Conservation (phyloP, 2,329 filamentous ascomycete species). For the Aspergillus novofumigatus region DNA sequence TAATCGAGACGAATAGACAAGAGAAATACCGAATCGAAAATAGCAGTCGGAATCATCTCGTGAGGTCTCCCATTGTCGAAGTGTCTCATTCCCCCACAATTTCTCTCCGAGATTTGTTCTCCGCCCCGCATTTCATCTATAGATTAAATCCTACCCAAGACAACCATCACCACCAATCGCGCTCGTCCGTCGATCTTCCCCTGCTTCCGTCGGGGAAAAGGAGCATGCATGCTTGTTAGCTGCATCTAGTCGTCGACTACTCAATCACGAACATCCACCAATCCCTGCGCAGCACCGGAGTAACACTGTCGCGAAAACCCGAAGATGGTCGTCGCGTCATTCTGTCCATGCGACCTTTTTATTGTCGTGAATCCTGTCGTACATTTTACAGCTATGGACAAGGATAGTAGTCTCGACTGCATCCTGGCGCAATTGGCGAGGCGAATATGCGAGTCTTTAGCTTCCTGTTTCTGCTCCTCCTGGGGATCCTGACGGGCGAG, state of each 20-base stretch:
- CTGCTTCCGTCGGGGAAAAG: background rate
- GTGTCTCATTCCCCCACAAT: background rate
- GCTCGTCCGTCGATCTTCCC: background rate
- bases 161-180: background rate
- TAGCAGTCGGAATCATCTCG: background rate
- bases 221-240: background rate
- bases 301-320: slow-evolving; percentile 21
- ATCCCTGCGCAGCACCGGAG: slow-evolving; percentile 17
- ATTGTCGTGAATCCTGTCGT: background rate
- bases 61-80: background rate
- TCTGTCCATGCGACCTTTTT: background rate
- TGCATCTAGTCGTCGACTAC: background rate
- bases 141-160: background rate
- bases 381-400: background rate
- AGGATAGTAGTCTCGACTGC: background rate
- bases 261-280: slow-evolving; percentile 23
- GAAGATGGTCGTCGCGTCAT: background rate
- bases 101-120: background rate
- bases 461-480: slow-evolving; percentile 13
- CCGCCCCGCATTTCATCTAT: background rate
- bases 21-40: background rate
- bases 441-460: slow-evolving; percentile 17
- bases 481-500: slow-evolving; percentile 7
- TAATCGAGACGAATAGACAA: background rate
- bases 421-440: background rate